Evolutionary conservation across 495 filamentous ascomycete species (phyloP).

Genomic region (Aspergillus sclerotioniger): DNA sequence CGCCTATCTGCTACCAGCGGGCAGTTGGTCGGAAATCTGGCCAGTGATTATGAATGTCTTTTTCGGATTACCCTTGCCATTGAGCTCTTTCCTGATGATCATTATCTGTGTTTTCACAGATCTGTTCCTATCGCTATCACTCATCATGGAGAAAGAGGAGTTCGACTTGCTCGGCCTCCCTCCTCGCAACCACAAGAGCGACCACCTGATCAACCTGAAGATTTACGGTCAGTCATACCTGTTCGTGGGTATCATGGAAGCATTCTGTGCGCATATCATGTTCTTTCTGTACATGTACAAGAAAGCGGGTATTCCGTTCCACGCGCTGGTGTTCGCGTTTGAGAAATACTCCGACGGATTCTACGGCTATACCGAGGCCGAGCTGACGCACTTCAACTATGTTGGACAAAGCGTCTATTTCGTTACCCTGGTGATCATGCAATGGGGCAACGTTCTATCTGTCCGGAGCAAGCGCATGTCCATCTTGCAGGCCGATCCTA

Average conservation of each 20-base stretch:
- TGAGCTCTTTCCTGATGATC: conserved; percentile 71
- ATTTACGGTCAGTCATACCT: conserved; percentile 52
- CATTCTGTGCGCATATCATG: conserved; percentile 48
- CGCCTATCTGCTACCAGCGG: conserved; percentile 60
- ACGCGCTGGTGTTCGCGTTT: conserved; percentile 46
- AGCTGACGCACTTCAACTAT: conserved; percentile 43
- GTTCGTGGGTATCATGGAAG: conserved; percentile 50
- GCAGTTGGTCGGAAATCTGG: conserved; percentile 72
- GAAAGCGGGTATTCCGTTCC: conserved; percentile 43
- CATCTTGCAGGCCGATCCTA: conserved; percentile 50
- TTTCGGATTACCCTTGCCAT: conserved; percentile 66
- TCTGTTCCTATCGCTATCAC: conserved; percentile 55
- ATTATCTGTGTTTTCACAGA: conserved; percentile 69
- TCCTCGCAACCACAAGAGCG: conserved; percentile 61
- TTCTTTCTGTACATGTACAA: conserved; percentile 51
- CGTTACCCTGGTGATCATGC: conserved; percentile 62
- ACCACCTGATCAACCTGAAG: conserved; percentile 54
- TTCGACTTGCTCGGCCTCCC: conserved; percentile 62
- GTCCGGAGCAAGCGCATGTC: conserved; percentile 51
- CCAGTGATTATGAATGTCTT: conserved; percentile 69
- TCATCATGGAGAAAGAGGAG: conserved; percentile 70
- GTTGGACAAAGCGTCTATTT: conserved; percentile 68
- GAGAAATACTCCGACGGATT: conserved; percentile 47
- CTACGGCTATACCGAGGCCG: conserved; percentile 42
- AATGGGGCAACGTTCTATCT: conserved; percentile 51